Conservation (phyloP, 1,284 basidiomycete genomes). For the Boletus mariae region DNA sequence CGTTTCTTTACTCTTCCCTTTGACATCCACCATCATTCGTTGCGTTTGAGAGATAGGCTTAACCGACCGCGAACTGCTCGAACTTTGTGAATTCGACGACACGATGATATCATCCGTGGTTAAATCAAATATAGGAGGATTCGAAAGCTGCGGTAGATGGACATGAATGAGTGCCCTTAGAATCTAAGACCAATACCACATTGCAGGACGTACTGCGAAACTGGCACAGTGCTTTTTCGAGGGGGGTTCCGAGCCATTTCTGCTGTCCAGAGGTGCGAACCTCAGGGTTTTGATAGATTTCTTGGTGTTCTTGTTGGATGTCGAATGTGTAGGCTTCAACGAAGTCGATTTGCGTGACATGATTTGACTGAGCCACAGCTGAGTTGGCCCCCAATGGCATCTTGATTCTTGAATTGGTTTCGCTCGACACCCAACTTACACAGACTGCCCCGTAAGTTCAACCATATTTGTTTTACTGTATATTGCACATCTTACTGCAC, state of each 20-base stretch:
- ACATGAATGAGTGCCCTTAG: background rate
- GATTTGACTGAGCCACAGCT: background rate
- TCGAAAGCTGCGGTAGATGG: constrained; percentile 30
- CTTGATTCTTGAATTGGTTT: no score
- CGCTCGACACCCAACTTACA: no score
- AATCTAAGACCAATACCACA: background rate
- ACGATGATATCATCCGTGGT: constrained; percentile 17
- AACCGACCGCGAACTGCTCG: background rate
- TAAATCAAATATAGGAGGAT: constrained; percentile 36
- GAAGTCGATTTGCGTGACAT: constrained; percentile 24
- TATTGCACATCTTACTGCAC: no score
- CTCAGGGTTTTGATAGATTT: constrained; percentile 38
- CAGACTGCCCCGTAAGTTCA: no score
- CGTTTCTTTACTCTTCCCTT: constrained; percentile 47
- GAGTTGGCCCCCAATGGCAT: no score
- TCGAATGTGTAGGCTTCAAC: background rate
- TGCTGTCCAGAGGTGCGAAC: constrained; percentile 25
- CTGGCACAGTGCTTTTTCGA: constrained; percentile 38
- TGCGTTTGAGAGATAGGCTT: constrained; percentile 4
- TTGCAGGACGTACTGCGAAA: constrained; percentile 10
- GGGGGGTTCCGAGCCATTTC: constrained; percentile 19
- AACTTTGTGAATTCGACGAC: constrained; percentile 11
- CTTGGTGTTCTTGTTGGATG: constrained; percentile 16
- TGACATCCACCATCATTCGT: constrained; percentile 24
- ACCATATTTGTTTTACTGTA: no score